These are phyloP conservation scores for Neotropicomus parvogracilis DNA, from an alignment of 1,284 basidiomycete species.

Conservation along the genomic window DNA sequence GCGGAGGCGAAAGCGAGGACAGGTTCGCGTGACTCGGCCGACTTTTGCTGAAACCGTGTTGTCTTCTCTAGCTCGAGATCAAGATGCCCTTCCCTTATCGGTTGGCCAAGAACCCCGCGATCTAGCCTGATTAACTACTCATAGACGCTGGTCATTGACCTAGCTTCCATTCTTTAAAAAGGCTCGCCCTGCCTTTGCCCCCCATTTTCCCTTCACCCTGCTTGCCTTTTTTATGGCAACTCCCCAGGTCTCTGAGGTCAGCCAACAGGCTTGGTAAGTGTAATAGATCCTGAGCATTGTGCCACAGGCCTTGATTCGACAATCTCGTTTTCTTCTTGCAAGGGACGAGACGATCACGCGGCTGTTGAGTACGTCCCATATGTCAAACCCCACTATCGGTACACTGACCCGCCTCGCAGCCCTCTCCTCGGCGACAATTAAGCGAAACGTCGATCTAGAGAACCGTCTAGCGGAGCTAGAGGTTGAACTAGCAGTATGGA, in stretches of 20 bases:
- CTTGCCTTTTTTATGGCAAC: conserved; percentile 49
- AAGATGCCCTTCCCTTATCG: conserved; percentile 34
- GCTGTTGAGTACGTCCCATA: conserved; percentile 47
- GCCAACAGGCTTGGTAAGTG: conserved; percentile 59
- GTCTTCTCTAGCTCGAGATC: conserved; percentile 23
- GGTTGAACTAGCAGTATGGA: conserved; percentile 64
- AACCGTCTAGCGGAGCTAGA: conserved; percentile 62
- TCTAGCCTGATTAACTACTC: conserved; percentile 41
- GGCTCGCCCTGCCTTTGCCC: conserved; percentile 36
- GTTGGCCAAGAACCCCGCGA: conserved; percentile 37
- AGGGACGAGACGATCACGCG: conserved; percentile 65
- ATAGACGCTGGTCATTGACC: conserved; percentile 36
- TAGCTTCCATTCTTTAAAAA: conserved; percentile 42
- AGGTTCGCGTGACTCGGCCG: conserved; percentile 30
- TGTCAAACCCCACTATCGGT: conserved; percentile 2
- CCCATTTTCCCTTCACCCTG: conserved; percentile 32
- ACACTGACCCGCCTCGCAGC: conserved; percentile 37
- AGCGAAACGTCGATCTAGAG: conserved; percentile 61
- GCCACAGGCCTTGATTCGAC: conserved; percentile 22
- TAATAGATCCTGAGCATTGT: conserved; percentile 10
- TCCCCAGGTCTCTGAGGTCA: conserved; percentile 52
- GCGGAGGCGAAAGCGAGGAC: conserved; percentile 25
- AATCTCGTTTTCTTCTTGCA: conserved; percentile 23
- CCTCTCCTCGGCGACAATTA: conserved; percentile 58
- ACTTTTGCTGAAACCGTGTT: conserved; percentile 23